Percentiles rank a stretch among this genome's conserved stretches.
phyloP scores from a whole-genome alignment of 805 yeast genomes.

The Candida taoyuanica region DNA sequence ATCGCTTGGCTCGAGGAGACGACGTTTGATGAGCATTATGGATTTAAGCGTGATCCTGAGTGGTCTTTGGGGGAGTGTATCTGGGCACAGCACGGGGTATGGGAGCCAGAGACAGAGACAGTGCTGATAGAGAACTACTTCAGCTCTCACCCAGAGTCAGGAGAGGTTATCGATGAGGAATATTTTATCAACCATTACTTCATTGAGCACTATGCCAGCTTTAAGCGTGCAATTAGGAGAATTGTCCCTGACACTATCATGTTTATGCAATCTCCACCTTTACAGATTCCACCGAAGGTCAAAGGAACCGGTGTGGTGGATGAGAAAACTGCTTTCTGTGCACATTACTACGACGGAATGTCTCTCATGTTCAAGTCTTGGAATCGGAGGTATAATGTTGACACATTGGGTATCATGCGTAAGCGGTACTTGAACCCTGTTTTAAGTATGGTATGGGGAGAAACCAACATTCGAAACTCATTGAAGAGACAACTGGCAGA shows the following conservation, averaged over 20 bases:
- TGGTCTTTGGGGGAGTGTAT: conserved; percentile 79
- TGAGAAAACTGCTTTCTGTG: conserved; percentile 64
- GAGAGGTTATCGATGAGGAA: conserved; percentile 40
- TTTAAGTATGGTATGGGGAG: conserved; percentile 78
- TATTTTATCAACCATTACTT: conserved; percentile 63
- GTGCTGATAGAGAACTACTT: conserved; percentile 52
- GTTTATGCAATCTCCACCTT: conserved; percentile 77
- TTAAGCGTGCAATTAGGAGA: conserved; percentile 44
- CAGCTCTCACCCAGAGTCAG: conserved; percentile 33
- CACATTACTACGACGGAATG: conserved; percentile 94
- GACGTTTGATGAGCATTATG: conserved; percentile 59
- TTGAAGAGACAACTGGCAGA: conserved; percentile 63
- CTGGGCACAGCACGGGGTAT: conserved; percentile 76
- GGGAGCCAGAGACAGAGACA: conserved; percentile 44
- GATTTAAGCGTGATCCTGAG: conserved; percentile 55
- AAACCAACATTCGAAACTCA: conserved; percentile 67
- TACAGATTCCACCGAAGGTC: conserved; percentile 69
- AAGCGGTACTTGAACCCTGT: conserved; percentile 69
- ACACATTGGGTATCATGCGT: conserved; percentile 83
- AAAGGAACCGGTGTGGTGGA: conserved; percentile 49
- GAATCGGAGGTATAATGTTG: conserved; percentile 79
- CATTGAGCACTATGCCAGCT: conserved; percentile 53
- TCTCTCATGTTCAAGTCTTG: conserved; percentile 88
- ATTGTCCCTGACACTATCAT: conserved; percentile 46
- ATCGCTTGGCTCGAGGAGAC: conserved; percentile 62